Conservation (phyloP, 345 rosid species). For the Linum trigynum region DNA sequence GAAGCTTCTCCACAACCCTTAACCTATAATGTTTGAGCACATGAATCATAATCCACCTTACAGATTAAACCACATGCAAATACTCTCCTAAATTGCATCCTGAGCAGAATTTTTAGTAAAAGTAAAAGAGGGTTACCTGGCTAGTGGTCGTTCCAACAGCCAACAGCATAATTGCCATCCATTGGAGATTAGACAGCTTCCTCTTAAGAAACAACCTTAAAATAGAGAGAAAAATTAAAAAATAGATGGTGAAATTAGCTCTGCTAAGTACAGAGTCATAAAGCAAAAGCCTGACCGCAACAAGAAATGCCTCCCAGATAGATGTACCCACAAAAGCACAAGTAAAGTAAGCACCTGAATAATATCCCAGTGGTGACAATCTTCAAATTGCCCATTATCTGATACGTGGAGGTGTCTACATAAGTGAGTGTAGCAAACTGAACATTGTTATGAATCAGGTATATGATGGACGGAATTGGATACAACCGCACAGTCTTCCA, state of each 20-base stretch:
- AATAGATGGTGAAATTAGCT: background rate
- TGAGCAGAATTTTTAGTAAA: background rate
- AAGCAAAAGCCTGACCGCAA: background rate
- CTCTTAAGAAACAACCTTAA: slow-evolving; percentile 56
- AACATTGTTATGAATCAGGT: slow-evolving; percentile 82
- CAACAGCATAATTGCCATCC: slow-evolving; percentile 79
- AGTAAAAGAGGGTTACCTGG: slow-evolving; percentile 38
- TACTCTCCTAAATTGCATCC: background rate
- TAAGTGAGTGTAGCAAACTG: slow-evolving; percentile 90
- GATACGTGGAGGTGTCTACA: slow-evolving; percentile 87
- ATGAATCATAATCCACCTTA: background rate
- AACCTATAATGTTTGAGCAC: slow-evolving; percentile 32
- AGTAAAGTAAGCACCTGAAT: slow-evolving; percentile 45
- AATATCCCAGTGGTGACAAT: slow-evolving; percentile 83
- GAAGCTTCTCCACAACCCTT: slow-evolving; percentile 86
- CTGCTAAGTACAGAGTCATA: background rate
- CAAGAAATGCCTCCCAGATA: background rate
- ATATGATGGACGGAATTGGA: slow-evolving; percentile 81
- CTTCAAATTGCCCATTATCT: slow-evolving; percentile 98
- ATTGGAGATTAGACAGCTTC: slow-evolving; percentile 62
- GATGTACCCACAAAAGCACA: background rate
- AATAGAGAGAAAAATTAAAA: background rate
- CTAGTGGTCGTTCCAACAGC: slow-evolving; percentile 92
- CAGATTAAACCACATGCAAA: background rate
- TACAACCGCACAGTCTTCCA: slow-evolving; percentile 78